Percentiles rank a stretch among this genome's conserved stretches.
Conservation (phyloP, 139 green algal genomes). For the Tetradesmus obliquus region DNA sequence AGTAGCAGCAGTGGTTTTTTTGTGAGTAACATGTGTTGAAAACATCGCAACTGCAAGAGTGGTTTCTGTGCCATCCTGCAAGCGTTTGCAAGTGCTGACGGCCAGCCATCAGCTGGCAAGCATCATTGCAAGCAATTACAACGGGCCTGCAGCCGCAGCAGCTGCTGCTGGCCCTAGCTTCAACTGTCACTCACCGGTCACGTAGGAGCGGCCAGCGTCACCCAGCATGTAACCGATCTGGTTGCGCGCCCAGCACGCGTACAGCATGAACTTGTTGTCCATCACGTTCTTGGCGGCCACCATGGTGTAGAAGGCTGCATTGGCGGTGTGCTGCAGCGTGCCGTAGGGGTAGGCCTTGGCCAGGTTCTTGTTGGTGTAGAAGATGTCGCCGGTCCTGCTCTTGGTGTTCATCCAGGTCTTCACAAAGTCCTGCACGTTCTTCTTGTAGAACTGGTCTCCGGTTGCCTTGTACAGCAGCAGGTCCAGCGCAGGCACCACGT, state of each 20-base stretch:
- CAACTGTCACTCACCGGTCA: slow-evolving; percentile 22
- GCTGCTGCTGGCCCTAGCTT: no score
- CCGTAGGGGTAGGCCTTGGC: slow-evolving; percentile 49
- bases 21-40: background rate
- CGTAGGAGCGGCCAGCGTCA: slow-evolving; percentile 47
- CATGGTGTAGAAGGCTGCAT: slow-evolving; percentile 50
- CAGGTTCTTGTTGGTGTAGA: slow-evolving; percentile 52
- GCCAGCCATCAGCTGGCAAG: background rate
- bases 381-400: slow-evolving; percentile 44
- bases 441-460: slow-evolving; percentile 33
- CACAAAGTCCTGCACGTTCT: slow-evolving; percentile 47
- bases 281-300: slow-evolving; percentile 48
- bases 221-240: slow-evolving; percentile 57
- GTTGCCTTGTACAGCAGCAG: slow-evolving; percentile 47
- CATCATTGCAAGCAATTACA: background rate
- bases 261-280: slow-evolving; percentile 49
- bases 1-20: background rate
- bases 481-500: slow-evolving; percentile 50
- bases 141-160: no score
- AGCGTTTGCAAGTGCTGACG: background rate
- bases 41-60: no score
- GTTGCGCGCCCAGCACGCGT: slow-evolving; percentile 51
- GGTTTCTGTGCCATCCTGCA: background rate
- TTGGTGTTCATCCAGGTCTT: slow-evolving; percentile 52
- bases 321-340: slow-evolving; percentile 50